phyloP scores from a whole-genome alignment of 2,329 filamentous ascomycete genomes.

The Arthrobotrys sinensis region DNA sequence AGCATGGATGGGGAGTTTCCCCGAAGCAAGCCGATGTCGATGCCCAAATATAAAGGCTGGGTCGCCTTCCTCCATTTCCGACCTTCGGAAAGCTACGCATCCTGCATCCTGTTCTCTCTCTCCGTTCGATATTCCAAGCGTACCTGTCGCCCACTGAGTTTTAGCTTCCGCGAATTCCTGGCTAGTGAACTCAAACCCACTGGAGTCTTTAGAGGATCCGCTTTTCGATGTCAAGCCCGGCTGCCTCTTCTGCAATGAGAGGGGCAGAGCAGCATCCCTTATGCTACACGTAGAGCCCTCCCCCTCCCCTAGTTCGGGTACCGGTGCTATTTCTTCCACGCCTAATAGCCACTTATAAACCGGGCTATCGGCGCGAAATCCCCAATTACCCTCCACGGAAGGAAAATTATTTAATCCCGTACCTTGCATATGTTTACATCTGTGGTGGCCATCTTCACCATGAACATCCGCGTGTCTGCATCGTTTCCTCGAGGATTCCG shows the following conservation, averaged over 20 bases:
- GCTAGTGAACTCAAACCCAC: too few species aligned
- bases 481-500: background rate
- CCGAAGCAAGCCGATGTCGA: background rate
- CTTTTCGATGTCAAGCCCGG: too few species aligned
- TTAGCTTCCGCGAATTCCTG: background rate
- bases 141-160: background rate
- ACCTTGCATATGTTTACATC: background rate
- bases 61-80: constrained; percentile 5
- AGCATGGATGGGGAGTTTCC: background rate
- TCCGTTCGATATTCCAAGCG: background rate
- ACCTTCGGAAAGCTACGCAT: constrained; percentile 4
- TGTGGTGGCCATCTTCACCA: background rate
- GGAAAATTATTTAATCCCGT: background rate
- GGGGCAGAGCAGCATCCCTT: too few species aligned
- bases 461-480: background rate
- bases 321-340: background rate
- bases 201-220: too few species aligned
- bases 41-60: constrained; percentile 18
- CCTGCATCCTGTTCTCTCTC: background rate
- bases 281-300: too few species aligned
- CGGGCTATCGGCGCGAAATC: background rate
- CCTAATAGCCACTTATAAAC: constrained; percentile 4
- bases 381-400: background rate
- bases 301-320: too few species aligned
- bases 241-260: too few species aligned